Evolutionary conservation across 345 rosid genomes (phyloP), one percentile per base, ranked within the genome.

Genomic region (Citrus inodora): DNA sequence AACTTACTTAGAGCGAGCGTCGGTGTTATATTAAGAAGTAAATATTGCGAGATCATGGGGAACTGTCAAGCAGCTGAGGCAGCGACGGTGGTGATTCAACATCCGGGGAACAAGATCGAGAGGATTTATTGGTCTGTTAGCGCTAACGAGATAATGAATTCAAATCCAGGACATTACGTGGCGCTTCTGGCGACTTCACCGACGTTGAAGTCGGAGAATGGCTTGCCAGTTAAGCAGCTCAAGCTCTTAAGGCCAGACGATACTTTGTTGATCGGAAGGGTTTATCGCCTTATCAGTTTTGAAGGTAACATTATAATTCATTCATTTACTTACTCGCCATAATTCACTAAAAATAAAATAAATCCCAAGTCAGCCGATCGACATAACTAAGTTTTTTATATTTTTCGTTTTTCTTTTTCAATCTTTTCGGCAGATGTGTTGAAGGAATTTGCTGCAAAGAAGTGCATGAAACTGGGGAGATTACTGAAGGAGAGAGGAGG

Each of bases 11-110:
- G 58, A 53, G 58, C 21, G 22, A 53, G 22, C 22, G 22, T 53
- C 51, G 51, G 51, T 46, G 51, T 46, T 46, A 3, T 3, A 11
- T 46, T 46, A 46, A 46, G 51, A 46, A 11, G 51, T 13, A 11
- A 46, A 46, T 46, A 46, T 46, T 17, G 8, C 4, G 58, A 53
- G 58, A 53, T 53, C 22, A 53, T 53, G 98, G 98, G 98, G 35
- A 94, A 94, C 66, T 94, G 98, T 83, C 98, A 94, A 82, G 92
- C 97, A 69, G 95, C 91, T 8, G 97, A 94, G 76, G 94, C 88
- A 73, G 97, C 94, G 61, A 88, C 95, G 28, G 94, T 93, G 70
- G 79, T 92, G 76, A 93, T 94, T 71, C 96, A 93, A 25, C 97
- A 90, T 66, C 95, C 97, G 21, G 91, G 85, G 67, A 88, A 87